Evolutionary conservation across 2,329 filamentous ascomycete species (phyloP).

Genomic region (Nannizzia gypsea): DNA sequence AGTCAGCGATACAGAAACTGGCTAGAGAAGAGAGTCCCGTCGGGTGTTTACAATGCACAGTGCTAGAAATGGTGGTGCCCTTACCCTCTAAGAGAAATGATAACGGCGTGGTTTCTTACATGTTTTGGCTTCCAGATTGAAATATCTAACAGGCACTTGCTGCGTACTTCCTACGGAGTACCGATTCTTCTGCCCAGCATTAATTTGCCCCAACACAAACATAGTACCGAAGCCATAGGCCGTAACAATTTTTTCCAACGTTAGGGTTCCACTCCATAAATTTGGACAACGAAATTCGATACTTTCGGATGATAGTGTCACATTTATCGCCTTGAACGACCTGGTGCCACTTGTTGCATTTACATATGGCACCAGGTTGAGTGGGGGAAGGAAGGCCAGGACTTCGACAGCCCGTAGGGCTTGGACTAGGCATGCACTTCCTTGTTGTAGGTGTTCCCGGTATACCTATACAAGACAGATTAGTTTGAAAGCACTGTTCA

Average conservation of each 20-base stretch:
- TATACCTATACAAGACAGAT: not conserved
- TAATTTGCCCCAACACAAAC: not conserved
- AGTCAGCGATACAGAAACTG: too few species aligned
- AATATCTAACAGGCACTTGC: too few species aligned
- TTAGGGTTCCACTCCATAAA: constrained; percentile 18
- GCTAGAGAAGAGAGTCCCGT: too few species aligned
- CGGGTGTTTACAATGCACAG: too few species aligned
- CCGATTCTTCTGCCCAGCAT: too few species aligned
- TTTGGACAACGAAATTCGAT: constrained; percentile 11
- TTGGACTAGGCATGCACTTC: not conserved
- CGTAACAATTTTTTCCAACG: not conserved
- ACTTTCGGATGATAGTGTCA: constrained; percentile 15
- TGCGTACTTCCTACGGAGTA: too few species aligned
- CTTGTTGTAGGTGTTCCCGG: constrained; percentile 2
- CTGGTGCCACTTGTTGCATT: constrained; percentile 19
- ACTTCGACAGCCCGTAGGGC: not conserved
- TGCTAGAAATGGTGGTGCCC: too few species aligned
- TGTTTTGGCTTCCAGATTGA: too few species aligned
- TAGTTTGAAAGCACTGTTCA: not conserved
- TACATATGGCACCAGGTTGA: constrained; percentile 15
- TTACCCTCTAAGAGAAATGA: too few species aligned
- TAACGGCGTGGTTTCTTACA: too few species aligned
- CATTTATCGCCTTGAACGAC: constrained; percentile 18
- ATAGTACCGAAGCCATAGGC: constrained; percentile 3
- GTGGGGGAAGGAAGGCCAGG: constrained; percentile 6